Base-by-base conservation (phyloP, 352 stramenopile species). In the Globisporangium takayamanum region DNA sequence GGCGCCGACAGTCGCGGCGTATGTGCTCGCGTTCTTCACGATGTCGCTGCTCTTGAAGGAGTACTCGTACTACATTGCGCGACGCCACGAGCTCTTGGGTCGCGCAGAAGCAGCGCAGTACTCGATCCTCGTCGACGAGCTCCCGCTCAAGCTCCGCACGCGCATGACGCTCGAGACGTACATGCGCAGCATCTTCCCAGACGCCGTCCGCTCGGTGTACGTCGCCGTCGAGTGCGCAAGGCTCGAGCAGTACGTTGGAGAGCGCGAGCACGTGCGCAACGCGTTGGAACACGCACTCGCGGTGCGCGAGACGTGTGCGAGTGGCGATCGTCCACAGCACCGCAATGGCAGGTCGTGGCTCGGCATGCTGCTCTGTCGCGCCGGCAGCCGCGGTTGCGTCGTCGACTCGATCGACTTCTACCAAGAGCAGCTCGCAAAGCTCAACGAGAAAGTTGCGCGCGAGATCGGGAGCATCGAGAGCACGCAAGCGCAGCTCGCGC, bases 391-490 rank as follows among this genome's bases (percentile, higher is more conserved):
- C 48, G 71, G 76, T 0, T 20, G 60, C 18, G 10, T 67, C 14
- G 69, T 87, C 26, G 78, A 93, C 46, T 77, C 72, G 37, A 88
- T 92, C 60, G 76, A 87, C 50, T 66, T 76, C 25, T 89, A 76
- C 28, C 69, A 89, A 28, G 73, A 86, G 11, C 57, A 70, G 57
- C 66, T 91, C 25, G 68, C 61, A 16, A 72, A 65, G 53, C 44
- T 93, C 25, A 90, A 91, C 62, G 65, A 76, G 37, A 67, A 75
- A 37, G 79, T 89, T 16, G 68, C 70, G 7, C 68, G 66, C 16
- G 82, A 93, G 55, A 76, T 89, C 60, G 53, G 63, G 36, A 88
- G 72, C 48, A 87, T 93, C 46, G 74, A 90, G 6, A 60, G 75
- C 5, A 68, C 80, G 14, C 76, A 92, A 53, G 56, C 60, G 25